Evolutionary conservation across 805 yeast species (phyloP).

Genomic region (Saccharomycopsis vini): DNA sequence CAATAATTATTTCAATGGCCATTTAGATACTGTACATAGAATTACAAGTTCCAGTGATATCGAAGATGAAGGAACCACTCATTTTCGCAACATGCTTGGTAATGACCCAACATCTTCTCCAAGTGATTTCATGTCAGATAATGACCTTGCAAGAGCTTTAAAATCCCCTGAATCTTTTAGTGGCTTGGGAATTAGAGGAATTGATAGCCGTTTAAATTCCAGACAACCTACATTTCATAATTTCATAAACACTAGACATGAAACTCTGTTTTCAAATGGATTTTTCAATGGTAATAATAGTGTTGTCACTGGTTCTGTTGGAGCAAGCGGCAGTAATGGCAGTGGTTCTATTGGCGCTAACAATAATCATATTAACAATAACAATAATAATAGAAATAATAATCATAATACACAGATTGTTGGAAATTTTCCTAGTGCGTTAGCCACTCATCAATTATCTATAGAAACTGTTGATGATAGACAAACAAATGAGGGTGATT

Average conservation of each 20-base stretch:
- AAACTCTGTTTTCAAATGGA: too few species aligned
- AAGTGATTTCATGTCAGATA: slow-evolving; percentile 46
- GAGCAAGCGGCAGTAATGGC: too few species aligned
- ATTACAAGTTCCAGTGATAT: slow-evolving; percentile 1
- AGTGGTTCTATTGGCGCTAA: background rate
- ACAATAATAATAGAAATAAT: too few species aligned
- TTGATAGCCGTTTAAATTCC: background rate
- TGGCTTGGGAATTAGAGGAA: slow-evolving; percentile 11
- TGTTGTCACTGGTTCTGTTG: too few species aligned
- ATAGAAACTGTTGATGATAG: background rate
- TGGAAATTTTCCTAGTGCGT: too few species aligned
- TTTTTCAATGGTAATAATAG: too few species aligned
- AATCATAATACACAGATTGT: too few species aligned
- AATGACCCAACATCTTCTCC: slow-evolving; percentile 35
- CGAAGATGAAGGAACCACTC: slow-evolving; percentile 3
- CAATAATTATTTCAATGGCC: slow-evolving; percentile 10
- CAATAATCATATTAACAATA: background rate
- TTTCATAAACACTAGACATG: slow-evolving; percentile 3
- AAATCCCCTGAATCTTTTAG: slow-evolving; percentile 23
- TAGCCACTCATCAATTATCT: too few species aligned
- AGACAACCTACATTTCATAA: background rate
- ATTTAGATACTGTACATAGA: background rate
- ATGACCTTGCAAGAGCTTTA: slow-evolving; percentile 38
- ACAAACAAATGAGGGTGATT: slow-evolving; percentile 8
- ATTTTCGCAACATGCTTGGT: slow-evolving; percentile 2